phyloP scores from a whole-genome alignment of 192 early-diverging fungal species.

The Dissophora globulifera region DNA sequence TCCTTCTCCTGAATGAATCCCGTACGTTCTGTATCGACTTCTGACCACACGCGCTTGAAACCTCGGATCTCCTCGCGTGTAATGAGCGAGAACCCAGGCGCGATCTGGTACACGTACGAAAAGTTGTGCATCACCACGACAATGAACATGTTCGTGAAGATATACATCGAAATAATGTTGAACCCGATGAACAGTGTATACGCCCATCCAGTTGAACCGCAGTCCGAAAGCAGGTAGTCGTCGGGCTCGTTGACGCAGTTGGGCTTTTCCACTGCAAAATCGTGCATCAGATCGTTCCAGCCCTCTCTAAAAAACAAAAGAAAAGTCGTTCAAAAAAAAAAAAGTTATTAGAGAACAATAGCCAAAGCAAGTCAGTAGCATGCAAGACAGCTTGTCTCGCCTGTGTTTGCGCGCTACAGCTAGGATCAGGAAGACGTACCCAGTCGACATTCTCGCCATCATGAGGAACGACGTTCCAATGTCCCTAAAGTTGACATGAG shows the following conservation, averaged over 20 bases:
- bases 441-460: slow-evolving; percentile 65
- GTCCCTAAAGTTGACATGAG: slow-evolving; percentile 65
- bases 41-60: slow-evolving; percentile 66
- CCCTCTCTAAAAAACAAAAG: slow-evolving; percentile 65
- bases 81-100: slow-evolving; percentile 65
- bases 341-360: too few species aligned
- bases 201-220: slow-evolving; percentile 63
- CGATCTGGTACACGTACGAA: slow-evolving; percentile 70
- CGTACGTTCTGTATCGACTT: slow-evolving; percentile 55
- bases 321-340: too few species aligned
- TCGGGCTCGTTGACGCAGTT: slow-evolving; percentile 57
- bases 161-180: slow-evolving; percentile 77
- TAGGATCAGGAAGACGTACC: too few species aligned
- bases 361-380: too few species aligned
- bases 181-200: slow-evolving; percentile 66
- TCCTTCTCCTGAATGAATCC: slow-evolving; percentile 63
- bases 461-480: slow-evolving; percentile 57
- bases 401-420: too few species aligned
- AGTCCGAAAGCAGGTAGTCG: slow-evolving; percentile 63
- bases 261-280: slow-evolving; percentile 64
- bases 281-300: slow-evolving; percentile 73
- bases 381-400: too few species aligned
- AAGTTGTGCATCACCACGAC: slow-evolving; percentile 72
- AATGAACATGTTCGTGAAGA: slow-evolving; percentile 70
- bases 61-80: slow-evolving; percentile 69